These are phyloP conservation scores for Pestalotiopsis sp. DNA, from an alignment of 2,329 filamentous ascomycete species.

Conservation along the genomic window DNA sequence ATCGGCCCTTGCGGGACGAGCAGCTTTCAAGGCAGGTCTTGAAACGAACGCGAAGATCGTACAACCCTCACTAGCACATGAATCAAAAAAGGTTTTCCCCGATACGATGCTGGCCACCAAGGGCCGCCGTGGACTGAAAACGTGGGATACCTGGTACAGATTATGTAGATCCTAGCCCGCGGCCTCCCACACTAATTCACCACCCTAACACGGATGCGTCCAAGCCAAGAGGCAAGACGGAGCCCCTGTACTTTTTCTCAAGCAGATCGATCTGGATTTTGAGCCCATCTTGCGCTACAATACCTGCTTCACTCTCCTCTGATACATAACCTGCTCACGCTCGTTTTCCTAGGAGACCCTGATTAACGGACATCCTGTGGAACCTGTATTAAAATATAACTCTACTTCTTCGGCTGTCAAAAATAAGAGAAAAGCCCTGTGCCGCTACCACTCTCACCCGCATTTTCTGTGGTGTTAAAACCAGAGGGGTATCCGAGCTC, in stretches of 20 bases:
- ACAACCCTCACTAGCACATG: neutral
- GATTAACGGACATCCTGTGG: neutral
- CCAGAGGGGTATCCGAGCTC: conserved; percentile 3
- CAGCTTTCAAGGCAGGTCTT: conserved; percentile 13
- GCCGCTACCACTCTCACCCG: neutral
- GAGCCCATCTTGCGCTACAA: neutral
- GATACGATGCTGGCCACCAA: neutral
- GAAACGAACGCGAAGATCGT: conserved; percentile 5
- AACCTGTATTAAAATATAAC: neutral
- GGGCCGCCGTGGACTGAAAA: neutral
- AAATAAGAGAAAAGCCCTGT: neutral
- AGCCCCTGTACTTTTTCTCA: neutral
- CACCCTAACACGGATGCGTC: neutral
- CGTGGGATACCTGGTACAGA: neutral
- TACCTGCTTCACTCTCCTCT: neutral
- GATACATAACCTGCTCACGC: neutral
- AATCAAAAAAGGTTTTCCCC: conserved; percentile 4
- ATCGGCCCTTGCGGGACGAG: conserved; percentile 8
- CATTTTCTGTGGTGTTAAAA: neutral
- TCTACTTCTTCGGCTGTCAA: neutral
- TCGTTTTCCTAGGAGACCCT: neutral
- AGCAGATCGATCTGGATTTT: neutral
- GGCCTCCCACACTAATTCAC: neutral
- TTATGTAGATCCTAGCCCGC: neutral
- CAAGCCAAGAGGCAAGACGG: neutral